Evolutionary conservation across 352 stramenopile species (phyloP).

Genomic region (Phytophthora macrochlamydospora): DNA sequence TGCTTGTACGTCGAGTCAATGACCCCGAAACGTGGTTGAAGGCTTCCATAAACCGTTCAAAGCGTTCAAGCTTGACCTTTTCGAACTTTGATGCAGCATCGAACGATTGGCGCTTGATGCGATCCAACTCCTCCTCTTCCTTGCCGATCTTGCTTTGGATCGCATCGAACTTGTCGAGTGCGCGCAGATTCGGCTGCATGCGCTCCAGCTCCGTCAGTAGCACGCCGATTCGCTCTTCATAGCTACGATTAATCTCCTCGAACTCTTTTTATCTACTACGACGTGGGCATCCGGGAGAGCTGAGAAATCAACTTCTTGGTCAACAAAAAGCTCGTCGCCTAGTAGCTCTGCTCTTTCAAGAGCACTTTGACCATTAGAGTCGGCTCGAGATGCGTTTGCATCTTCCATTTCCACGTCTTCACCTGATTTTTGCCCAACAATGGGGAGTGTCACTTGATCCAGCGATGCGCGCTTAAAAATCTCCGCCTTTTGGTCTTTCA

Average conservation of each 20-base stretch:
- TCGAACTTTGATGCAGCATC: constrained; percentile 75
- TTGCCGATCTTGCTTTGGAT: constrained; percentile 80
- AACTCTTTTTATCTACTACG: constrained; percentile 85
- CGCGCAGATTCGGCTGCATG: constrained; percentile 98
- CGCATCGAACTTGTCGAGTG: constrained; percentile 86
- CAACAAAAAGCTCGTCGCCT: constrained; percentile 45
- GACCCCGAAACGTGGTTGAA: constrained; percentile 93
- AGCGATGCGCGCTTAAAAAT: constrained; percentile 95
- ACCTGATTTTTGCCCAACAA: constrained; percentile 31
- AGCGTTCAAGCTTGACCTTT: constrained; percentile 70
- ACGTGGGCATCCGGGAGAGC: constrained; percentile 73
- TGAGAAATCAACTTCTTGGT: constrained; percentile 91
- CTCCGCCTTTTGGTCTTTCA: constrained; percentile 95
- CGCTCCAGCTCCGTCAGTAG: constrained; percentile 89
- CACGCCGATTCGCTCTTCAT: constrained; percentile 69
- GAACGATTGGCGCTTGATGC: constrained; percentile 70
- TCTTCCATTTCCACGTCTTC: constrained; percentile 75
- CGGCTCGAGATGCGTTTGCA: constrained; percentile 4
- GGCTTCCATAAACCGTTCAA: constrained; percentile 92
- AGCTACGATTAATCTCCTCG: constrained; percentile 76
- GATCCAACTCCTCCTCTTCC: constrained; percentile 82
- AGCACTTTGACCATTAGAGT: constrained; percentile 12
- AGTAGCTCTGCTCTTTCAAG: constrained; percentile 54
- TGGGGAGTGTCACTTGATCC: constrained; percentile 94
- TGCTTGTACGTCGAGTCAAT: constrained; percentile 97